These are phyloP conservation scores for Prunus mume DNA, from an alignment of 306 rosid genomes.

Conservation along the genomic window DNA sequence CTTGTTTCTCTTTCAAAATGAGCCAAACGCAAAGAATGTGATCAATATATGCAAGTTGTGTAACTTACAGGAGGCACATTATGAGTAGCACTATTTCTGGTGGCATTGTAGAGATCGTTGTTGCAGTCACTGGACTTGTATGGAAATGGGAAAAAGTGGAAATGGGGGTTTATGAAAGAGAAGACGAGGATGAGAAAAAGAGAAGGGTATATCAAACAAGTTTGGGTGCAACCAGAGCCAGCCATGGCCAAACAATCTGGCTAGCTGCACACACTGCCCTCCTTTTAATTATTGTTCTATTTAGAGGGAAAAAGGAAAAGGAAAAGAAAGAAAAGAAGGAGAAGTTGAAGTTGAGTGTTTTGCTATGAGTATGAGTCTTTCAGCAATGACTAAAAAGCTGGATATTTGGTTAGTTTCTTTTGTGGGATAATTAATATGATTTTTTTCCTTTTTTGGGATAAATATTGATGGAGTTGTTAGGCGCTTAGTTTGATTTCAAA, in stretches of 20 bases:
- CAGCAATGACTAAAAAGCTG: neutral
- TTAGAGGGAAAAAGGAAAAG: neutral
- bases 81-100: neutral
- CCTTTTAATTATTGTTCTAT: neutral
- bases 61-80: slow-evolving; percentile 1
- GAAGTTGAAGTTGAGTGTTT: slow-evolving; percentile 1
- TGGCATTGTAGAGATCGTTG: neutral
- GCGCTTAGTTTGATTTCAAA: neutral
- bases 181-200: slow-evolving; percentile 37
- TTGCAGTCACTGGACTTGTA: neutral
- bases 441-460: neutral
- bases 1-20: too few species aligned
- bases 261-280: neutral
- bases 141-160: slow-evolving; percentile 2
- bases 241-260: slow-evolving; percentile 26
- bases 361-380: neutral
- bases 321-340: neutral
- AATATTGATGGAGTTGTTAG: neutral
- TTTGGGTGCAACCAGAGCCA: slow-evolving; percentile 4
- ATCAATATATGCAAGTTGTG: neutral
- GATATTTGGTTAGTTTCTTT: neutral
- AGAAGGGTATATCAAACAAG: slow-evolving; percentile 13
- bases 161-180: slow-evolving; percentile 21
- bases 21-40: neutral
- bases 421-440: neutral